Evolutionary conservation across 2,329 filamentous ascomycete genomes (phyloP), one percentile per base, ranked within the genome.

Genomic region (Fusarium xylarioides): DNA sequence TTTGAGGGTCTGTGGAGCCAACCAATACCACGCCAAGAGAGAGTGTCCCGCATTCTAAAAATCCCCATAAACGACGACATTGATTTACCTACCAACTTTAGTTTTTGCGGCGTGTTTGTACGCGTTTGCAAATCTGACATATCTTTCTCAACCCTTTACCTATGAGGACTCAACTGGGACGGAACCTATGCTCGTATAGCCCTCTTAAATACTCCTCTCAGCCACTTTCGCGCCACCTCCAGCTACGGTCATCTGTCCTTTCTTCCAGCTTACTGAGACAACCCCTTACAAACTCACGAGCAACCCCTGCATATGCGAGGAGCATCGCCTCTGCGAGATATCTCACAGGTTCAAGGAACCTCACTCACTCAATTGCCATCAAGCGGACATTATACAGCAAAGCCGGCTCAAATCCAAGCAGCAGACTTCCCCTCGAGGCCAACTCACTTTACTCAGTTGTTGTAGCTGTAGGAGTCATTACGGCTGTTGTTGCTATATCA

Each of bases 101-200:
- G n/a, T 11, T 54, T 61, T 63, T 68, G 69, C 67, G 61, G 52
- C 62, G 72, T 49, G 67, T 61, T 43, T 50, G 73, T 58, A 67
- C 75, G 65, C 74, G 63, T 70, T 49, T 58, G 66, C 67, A 65
- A 47, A 28, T 63, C 53, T 65, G 63, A 55, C 40, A 47, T 58
- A 68, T 58, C 42, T 42, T 62, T 57, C 23, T 59, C 62, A 55
- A 46, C 40, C 50, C 37, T 63, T 74, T 50, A 75, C 67, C 55
- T 75, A 78, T 78, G 76, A 77, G 71, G 57, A 46, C 63, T 34
- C 76, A 73, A 66, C 52, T 75, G 57, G 62, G 62, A 58, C 70
- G 65, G 49, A 55, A 63, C 32, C 14, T 69, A 58, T 74, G 62
- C 56, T 57, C 66, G 69, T 50, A 60, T 69, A 71, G 59, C 38